Percentiles rank a stretch among this genome's conserved stretches.
These are phyloP conservation scores for Trebouxia sp. DNA, from an alignment of 139 green algal species.

Conservation along the genomic window DNA sequence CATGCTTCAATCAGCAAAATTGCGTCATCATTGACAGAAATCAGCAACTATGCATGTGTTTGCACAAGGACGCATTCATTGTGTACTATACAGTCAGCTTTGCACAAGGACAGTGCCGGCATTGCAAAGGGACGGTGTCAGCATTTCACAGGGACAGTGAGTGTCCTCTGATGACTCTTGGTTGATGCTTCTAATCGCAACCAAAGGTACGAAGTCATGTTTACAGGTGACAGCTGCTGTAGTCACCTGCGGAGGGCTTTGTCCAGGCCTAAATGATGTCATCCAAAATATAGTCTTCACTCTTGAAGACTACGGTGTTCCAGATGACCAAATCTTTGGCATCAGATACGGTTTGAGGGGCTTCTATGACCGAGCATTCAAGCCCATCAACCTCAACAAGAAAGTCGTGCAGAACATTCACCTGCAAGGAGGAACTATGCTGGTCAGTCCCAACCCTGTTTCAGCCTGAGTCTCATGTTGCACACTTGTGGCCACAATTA, in stretches of 20 bases:
- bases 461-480: background rate
- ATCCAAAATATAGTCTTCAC: slow-evolving; percentile 85
- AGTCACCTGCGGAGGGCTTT: slow-evolving; percentile 94
- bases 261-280: slow-evolving; percentile 95
- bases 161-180: no score
- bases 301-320: slow-evolving; percentile 77
- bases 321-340: slow-evolving; percentile 87
- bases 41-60: background rate
- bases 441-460: slow-evolving; percentile 50
- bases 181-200: no score
- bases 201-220: background rate
- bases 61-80: background rate
- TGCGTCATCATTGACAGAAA: no score
- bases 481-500: no score
- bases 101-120: background rate
- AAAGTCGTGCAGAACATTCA: slow-evolving; percentile 91
- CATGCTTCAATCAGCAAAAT: no score
- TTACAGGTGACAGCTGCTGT: slow-evolving; percentile 85
- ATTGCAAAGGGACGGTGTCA: background rate
- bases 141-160: no score
- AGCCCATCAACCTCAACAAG: slow-evolving; percentile 81
- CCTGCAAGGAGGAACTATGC: slow-evolving; percentile 88
- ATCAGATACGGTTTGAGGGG: slow-evolving; percentile 90
- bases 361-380: slow-evolving; percentile 85
- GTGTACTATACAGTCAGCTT: background rate